Percentiles rank a stretch among this genome's conserved stretches.
These are phyloP conservation scores for Hymenoscyphus fraxineus DNA, from an alignment of 2,329 filamentous ascomycete genomes.

Conservation along the genomic window DNA sequence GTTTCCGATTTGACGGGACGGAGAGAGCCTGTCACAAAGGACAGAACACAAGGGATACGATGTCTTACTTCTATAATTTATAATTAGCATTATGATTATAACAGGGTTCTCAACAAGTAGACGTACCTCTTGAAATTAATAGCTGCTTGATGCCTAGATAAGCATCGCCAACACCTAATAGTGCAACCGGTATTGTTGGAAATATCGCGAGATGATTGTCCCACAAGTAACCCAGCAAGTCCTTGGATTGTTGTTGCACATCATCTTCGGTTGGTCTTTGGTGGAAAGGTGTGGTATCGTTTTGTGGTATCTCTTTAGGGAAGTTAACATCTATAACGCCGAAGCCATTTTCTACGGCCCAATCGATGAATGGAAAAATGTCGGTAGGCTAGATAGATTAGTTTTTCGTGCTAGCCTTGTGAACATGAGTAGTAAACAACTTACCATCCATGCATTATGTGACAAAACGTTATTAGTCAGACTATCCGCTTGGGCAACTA, in stretches of 20 bases:
- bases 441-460: constrained; percentile 85
- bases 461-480: constrained; percentile 71
- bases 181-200: constrained; percentile 68
- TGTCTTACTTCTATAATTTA: constrained; percentile 55
- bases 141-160: constrained; percentile 81
- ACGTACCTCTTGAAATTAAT: constrained; percentile 67
- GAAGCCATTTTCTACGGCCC: constrained; percentile 73
- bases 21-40: constrained; percentile 75
- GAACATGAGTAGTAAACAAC: constrained; percentile 36
- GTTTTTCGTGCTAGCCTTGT: neutral
- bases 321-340: constrained; percentile 90
- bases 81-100: constrained; percentile 3
- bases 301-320: constrained; percentile 61
- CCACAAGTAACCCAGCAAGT: constrained; percentile 85
- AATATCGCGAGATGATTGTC: constrained; percentile 91
- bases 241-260: constrained; percentile 54
- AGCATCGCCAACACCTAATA: constrained; percentile 87
- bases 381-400: constrained; percentile 66
- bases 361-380: constrained; percentile 75
- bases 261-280: constrained; percentile 46
- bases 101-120: constrained; percentile 14
- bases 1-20: constrained; percentile 76
- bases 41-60: constrained; percentile 68
- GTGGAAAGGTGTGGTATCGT: constrained; percentile 10
- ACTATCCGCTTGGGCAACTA: constrained; percentile 63